phyloP scores from a whole-genome alignment of 1,284 basidiomycete genomes.

The Volvariella surrecta region DNA sequence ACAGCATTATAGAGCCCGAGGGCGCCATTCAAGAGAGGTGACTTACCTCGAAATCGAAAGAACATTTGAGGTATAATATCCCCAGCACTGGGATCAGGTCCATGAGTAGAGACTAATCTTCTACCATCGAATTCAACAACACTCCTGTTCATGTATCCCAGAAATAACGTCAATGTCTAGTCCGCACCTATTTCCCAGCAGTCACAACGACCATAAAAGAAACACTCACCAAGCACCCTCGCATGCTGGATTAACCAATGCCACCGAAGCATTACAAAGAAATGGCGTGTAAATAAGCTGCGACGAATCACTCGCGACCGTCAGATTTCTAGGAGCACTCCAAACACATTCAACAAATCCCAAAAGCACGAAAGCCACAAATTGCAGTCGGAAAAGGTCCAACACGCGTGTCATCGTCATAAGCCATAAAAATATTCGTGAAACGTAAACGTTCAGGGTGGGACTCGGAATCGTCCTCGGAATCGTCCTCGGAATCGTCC shows the following conservation, averaged over 20 bases:
- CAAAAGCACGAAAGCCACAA: too few relatives aligned
- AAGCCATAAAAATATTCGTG: too few relatives aligned
- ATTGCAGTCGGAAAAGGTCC: too few relatives aligned
- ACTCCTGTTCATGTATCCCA: too few relatives aligned
- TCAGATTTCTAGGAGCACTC: not conserved
- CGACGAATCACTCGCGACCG: not conserved
- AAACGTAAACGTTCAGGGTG: too few relatives aligned
- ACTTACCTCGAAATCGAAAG: not conserved
- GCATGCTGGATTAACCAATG: not conserved
- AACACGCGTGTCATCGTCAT: too few relatives aligned
- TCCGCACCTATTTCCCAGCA: too few relatives aligned
- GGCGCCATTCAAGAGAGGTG: too few relatives aligned
- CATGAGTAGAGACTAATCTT: not conserved
- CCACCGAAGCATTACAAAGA: not conserved
- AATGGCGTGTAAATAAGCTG: not conserved
- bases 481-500: too few relatives aligned
- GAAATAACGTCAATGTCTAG: too few relatives aligned
- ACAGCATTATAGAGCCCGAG: too few relatives aligned
- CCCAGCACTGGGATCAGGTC: not conserved
- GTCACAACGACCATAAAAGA: not conserved
- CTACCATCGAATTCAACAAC: not conserved
- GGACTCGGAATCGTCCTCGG: too few relatives aligned
- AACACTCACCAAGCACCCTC: not conserved
- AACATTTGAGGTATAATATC: slow-evolving; percentile 1
- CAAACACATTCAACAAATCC: not conserved